Evolutionary conservation across 106 monocot species (phyloP), one percentile per base, ranked within the genome.

Genomic region (Allium sativum): DNA sequence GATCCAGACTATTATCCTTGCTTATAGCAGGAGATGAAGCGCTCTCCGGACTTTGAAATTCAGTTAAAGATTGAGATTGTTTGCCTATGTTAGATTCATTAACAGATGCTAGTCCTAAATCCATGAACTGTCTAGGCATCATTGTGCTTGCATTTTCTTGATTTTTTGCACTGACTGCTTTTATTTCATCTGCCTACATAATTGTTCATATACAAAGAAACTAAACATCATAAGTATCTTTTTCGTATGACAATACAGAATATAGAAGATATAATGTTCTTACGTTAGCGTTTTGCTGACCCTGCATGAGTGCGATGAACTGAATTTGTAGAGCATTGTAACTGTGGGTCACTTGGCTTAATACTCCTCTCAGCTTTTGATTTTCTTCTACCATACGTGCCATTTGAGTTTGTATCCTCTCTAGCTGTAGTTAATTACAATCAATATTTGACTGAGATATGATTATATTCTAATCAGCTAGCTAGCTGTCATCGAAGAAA

Each of bases 51-150:
- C 64, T 70, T 9, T 50, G 74, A 45, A 50, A 72, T 45, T 77
- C 88, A 0, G 86, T 77, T 52, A 86, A 87, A 1, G 86, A 90
- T 48, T 90, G 51, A 6, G 90, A 84, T 0, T 59, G 62, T 56
- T 78, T 76, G 6, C 81, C 86, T 42, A 63, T 48, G 17, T 45
- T 66, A 6, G 31, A 61, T 1, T 15, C 20, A 3, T 53, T 64
- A 1, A 66, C 45, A 3, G 22, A 31, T 2, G 62, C 68, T 0
- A 75, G 53, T 5, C 52, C 77, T 0, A 91, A 78, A 68, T 91
- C 90, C 55, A 91, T 74, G 87, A 96, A 96, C 45, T 96, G 90
- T 50, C 90, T 65, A 8, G 92, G 86, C 13, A 78, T 70, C 9
- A 78, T 63, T 0, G 73, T 59, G 21, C 55, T 55, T 64, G 41